Evolutionary conservation across 176 grass and related monocot genomes (phyloP).

Genomic region (Eragrostis curvula): DNA sequence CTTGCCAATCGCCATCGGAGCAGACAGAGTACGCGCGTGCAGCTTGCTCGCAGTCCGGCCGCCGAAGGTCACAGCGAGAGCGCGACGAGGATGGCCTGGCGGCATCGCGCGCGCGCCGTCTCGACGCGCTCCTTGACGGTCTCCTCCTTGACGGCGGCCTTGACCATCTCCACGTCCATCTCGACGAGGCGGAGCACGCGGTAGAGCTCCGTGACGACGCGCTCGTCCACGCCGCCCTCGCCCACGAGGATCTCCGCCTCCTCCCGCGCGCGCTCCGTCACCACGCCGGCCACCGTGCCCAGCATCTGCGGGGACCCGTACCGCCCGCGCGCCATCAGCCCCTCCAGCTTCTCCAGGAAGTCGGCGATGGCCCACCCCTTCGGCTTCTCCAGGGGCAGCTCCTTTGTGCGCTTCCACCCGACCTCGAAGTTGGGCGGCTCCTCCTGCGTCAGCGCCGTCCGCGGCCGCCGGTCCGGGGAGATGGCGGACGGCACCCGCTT

Average conservation of each 20-base stretch:
- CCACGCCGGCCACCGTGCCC: conserved; percentile 64
- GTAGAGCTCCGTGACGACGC: conserved; percentile 69
- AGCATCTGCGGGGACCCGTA: conserved; percentile 65
- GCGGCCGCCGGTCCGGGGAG: conserved; percentile 14
- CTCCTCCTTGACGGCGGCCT: conserved; percentile 90
- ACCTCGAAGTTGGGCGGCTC: conserved; percentile 89
- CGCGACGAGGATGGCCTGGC: conserved; percentile 91
- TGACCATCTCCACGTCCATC: conserved; percentile 93
- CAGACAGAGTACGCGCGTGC: neutral
- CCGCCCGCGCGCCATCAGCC: conserved; percentile 63
- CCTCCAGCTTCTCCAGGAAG: conserved; percentile 84
- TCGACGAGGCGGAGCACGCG: conserved; percentile 78
- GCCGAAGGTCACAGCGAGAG: conserved; percentile 64
- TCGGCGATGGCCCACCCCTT: conserved; percentile 82
- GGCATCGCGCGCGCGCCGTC: conserved; percentile 69
- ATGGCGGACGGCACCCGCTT: conserved; percentile 62
- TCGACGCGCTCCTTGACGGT: conserved; percentile 80
- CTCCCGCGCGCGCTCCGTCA: conserved; percentile 75
- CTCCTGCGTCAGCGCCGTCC: conserved; percentile 54
- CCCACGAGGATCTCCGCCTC: conserved; percentile 69
- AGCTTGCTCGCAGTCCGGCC: neutral
- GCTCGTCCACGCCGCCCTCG: conserved; percentile 76
- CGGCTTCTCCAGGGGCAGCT: conserved; percentile 73
- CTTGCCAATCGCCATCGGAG: neutral
- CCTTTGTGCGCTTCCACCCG: conserved; percentile 87